Evolutionary conservation across 345 rosid species (phyloP).

Genomic region (Microthlaspi erraticum): DNA sequence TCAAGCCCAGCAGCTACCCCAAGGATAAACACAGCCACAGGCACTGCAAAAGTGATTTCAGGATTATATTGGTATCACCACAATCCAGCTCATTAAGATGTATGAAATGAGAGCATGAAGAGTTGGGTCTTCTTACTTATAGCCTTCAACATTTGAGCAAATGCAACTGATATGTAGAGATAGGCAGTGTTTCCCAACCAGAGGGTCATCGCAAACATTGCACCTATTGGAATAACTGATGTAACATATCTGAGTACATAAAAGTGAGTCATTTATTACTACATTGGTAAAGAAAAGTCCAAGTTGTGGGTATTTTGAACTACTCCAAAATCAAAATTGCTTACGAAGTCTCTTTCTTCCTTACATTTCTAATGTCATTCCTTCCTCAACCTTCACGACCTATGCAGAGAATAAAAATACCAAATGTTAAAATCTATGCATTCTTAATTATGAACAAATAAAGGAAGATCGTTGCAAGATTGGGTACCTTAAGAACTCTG

Average conservation of each 20-base stretch:
- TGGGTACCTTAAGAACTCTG: constrained; percentile 77
- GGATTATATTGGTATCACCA: constrained; percentile 15
- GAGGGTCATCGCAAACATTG: constrained; percentile 97
- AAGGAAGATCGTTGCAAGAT: constrained; percentile 25
- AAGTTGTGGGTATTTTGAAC: constrained; percentile 26
- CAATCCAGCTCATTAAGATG: neutral
- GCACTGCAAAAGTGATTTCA: constrained; percentile 75
- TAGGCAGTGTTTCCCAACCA: constrained; percentile 99
- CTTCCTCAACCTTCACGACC: constrained; percentile 90
- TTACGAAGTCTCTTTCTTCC: constrained; percentile 41
- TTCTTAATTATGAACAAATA: neutral
- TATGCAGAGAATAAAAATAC: constrained; percentile 29
- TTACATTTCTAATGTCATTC: constrained; percentile 97
- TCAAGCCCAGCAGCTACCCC: constrained; percentile 98
- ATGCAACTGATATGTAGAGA: constrained; percentile 92
- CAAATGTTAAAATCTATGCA: constrained; percentile 10
- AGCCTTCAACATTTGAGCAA: constrained; percentile 98
- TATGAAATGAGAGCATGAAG: constrained; percentile 2
- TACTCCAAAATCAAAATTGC: constrained; percentile 38
- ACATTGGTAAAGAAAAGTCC: neutral
- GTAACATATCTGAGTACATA: constrained; percentile 65
- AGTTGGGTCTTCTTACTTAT: constrained; percentile 68
- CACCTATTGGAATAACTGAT: constrained; percentile 94
- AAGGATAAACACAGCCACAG: constrained; percentile 92
- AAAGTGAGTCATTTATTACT: constrained; percentile 36